Base-by-base conservation (phyloP, 2,329 filamentous ascomycete genomes). In the Aureobasidium uvarum region DNA sequence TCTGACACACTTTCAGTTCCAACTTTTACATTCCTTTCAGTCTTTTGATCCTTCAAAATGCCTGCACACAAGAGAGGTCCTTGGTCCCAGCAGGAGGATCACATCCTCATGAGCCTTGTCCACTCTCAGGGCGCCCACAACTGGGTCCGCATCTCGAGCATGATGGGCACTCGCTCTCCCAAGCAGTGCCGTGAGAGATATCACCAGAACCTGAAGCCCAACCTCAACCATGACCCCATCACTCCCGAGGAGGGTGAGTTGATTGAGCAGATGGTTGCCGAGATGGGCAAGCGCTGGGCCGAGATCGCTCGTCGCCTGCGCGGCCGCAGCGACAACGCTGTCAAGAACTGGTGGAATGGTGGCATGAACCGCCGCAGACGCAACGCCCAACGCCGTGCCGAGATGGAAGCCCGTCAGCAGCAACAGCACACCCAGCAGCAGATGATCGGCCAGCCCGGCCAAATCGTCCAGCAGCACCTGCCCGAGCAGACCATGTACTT, bases 301-400 rank as follows among this genome's bases (percentile, higher is more conserved):
- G 92, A 97, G 74, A 97, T 97, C 73, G 91, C 93, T 51, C 85
- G 93, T 70, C 83, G 86, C 52, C 83, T 97, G 23, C 84, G 89
- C 64, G 92, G 92, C 69, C 89, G 93, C 73, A 96, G 92, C 76
- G 93, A 97, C 80, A 97, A 97, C 73, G 90, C 91, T 33, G 91
- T 97, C 69, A 97, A 97, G 85, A 97, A 97, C 77, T 97, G 92
- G 92, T 96, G 91, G 91, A 96, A 96, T 75, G 92, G 93, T 58
- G 91, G 89, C 75, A 90, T 93, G 84, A 96, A 96, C 79, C 86
- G 92, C 72, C 84, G 89, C 72, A 78, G 79, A 72, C 77, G 80
- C 67, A 76, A 74, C 68, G 65, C 66, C 23, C 72, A 73, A 48
- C 74, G 74, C 56, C 74, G 74, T 31, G 69, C 71, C 45, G 73